Evolutionary conservation across 345 rosid genomes (phyloP), one percentile per base, ranked within the genome.

Genomic region (Moricandia arvensis): DNA sequence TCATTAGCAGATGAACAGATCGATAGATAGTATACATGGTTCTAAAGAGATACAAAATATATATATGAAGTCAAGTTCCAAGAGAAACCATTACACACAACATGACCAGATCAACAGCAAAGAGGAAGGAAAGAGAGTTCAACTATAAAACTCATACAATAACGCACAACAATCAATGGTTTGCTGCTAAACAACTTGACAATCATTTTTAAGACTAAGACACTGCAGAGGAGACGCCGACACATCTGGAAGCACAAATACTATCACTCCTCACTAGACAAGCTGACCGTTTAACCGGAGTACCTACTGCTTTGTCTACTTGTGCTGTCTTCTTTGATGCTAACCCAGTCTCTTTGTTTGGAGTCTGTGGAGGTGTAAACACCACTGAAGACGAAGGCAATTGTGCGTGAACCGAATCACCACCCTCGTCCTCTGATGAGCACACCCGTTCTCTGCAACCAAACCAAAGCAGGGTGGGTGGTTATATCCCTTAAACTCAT

Each of bases 231-330:
- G 81, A 72, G 49, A 78, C 62, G 0, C 88, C 91, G 0, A 86
- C 75, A 77, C 89, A 85, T 80, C 79, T 86, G 5, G 97, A 88
- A 57, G 95, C 88, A 71, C 89, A 85, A 5, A 89, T 83, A 84
- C 97, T 91, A 57, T 90, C 85, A 60, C 96, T 89, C 72, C 78
- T 91, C 80, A 82, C 43, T 73, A 89, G 87, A 78, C 84, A 81
- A 18, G 85, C 78, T 67, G 90, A 47, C 17, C 83, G 76, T 62
- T 77, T 84, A 1, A 81, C 86, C 69, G 70, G 63, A 53, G 74
- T 80, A 33, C 73, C 75, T 59, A 83, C 83, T 58, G 84, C 82
- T 79, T 76, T 81, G 45, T 75, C 80, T 69, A 55, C 80, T 55
- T n/a, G 63, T 37, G 63, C 30, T 13, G 81, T 79, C 76, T 79